phyloP scores from a whole-genome alignment of 208 protist genomes.

The Leishmania amazonensis region DNA sequence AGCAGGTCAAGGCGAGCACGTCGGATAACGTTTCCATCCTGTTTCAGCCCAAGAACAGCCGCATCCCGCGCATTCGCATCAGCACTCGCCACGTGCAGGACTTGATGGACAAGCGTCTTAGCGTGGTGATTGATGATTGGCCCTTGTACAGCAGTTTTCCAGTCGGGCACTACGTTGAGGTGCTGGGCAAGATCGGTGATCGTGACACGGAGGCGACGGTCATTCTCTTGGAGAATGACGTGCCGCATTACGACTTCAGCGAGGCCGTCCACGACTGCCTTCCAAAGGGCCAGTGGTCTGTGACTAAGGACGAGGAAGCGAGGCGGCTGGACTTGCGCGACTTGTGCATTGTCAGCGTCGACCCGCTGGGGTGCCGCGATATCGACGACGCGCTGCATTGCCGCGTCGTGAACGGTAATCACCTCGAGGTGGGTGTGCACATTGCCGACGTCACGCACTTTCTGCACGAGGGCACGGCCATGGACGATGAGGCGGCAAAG shows the following conservation, averaged over 20 bases:
- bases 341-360: constrained; percentile 91
- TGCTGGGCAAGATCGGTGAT: constrained; percentile 94
- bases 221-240: constrained; percentile 94
- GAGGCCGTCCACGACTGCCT: constrained; percentile 91
- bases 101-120: constrained; percentile 90
- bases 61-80: constrained; percentile 91
- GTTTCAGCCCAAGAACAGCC: constrained; percentile 88
- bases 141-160: constrained; percentile 89
- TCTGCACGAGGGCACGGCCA: constrained; percentile 86
- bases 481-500: constrained; percentile 95
- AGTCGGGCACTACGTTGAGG: constrained; percentile 92
- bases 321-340: constrained; percentile 89
- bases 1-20: constrained; percentile 36
- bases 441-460: constrained; percentile 98
- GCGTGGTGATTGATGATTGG: constrained; percentile 97
- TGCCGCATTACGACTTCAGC: constrained; percentile 92
- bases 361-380: constrained; percentile 95
- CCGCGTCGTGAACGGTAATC: constrained; percentile 74
- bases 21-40: constrained; percentile 79
- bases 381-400: constrained; percentile 91
- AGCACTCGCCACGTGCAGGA: constrained; percentile 71
- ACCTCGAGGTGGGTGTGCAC: constrained; percentile 96
- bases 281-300: constrained; percentile 85
- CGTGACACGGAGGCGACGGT: constrained; percentile 94
- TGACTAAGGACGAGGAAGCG: constrained; percentile 70